Evolutionary conservation across 2,329 filamentous ascomycete genomes (phyloP).

Genomic region (Colletotrichum graminicola): DNA sequence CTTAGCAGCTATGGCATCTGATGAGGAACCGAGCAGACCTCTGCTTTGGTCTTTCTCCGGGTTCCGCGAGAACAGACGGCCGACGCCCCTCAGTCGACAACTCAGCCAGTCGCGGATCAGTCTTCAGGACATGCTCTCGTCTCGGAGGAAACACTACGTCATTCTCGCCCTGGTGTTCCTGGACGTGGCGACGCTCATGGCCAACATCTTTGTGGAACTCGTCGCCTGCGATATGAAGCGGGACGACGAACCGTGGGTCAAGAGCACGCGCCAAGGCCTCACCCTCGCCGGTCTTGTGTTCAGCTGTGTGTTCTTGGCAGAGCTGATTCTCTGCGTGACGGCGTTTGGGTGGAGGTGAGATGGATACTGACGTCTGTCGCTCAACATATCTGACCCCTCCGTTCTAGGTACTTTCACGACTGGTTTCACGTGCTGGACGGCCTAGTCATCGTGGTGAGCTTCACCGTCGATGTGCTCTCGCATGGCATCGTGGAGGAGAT

Average conservation of each 20-base stretch:
- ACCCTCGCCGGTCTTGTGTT: slow-evolving; percentile 68
- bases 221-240: slow-evolving; percentile 61
- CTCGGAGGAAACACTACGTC: slow-evolving; percentile 59
- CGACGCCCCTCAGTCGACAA: slow-evolving; percentile 36
- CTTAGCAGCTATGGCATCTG: slow-evolving; percentile 29
- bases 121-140: slow-evolving; percentile 43
- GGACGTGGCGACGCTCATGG: slow-evolving; percentile 59
- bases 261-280: slow-evolving; percentile 54
- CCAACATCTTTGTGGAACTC: slow-evolving; percentile 62
- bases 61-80: slow-evolving; percentile 35
- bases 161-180: slow-evolving; percentile 59
- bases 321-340: slow-evolving; percentile 70
- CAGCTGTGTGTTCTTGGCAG: slow-evolving; percentile 73
- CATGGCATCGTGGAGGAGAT: slow-evolving; percentile 72
- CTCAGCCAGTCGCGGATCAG: slow-evolving; percentile 35
- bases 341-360: slow-evolving; percentile 71
- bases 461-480: slow-evolving; percentile 71
- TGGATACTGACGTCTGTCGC: not conserved
- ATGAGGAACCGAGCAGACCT: slow-evolving; percentile 35
- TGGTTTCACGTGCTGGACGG: slow-evolving; percentile 76
- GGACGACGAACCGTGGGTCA: slow-evolving; percentile 57
- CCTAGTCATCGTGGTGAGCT: slow-evolving; percentile 70
- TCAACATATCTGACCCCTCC: slow-evolving; percentile 31
- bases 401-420: slow-evolving; percentile 64
- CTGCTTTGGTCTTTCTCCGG: slow-evolving; percentile 39